Conservation (phyloP, 2,329 filamentous ascomycete genomes). For the Colletotrichum sp. region DNA sequence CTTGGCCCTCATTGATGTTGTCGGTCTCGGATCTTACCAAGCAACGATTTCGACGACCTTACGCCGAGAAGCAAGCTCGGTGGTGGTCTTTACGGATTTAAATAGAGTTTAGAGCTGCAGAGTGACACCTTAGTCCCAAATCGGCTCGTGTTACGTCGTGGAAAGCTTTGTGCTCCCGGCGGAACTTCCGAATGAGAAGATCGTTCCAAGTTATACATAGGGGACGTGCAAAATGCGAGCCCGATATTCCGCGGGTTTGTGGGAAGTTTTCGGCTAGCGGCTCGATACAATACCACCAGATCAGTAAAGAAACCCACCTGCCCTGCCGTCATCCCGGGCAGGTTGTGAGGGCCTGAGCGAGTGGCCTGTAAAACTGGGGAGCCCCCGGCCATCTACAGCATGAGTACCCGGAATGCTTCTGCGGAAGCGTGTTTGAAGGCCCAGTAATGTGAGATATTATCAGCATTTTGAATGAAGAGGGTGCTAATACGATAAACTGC, state of each 20-base stretch:
- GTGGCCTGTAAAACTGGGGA: background rate
- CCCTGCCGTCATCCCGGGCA: background rate
- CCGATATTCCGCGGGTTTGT: background rate
- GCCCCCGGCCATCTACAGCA: background rate
- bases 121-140: background rate
- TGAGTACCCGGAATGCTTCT: rapidly evolving
- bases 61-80: background rate
- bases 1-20: background rate
- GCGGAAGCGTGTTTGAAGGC: background rate
- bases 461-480: background rate
- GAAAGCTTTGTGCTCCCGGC: background rate
- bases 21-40: background rate
- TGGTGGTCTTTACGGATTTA: background rate
- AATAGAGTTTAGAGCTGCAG: background rate
- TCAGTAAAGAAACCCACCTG: background rate
- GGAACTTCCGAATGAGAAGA: background rate
- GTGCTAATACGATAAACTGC: rapidly evolving
- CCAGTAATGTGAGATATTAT: rapidly evolving
- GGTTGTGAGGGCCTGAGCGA: background rate
- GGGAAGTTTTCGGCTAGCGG: background rate
- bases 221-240: background rate
- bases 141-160: background rate
- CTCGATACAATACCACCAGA: background rate
- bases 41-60: background rate
- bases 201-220: background rate